Evolutionary conservation across 2,329 filamentous ascomycete species (phyloP).

Genomic region (Alternaria gansuensis): DNA sequence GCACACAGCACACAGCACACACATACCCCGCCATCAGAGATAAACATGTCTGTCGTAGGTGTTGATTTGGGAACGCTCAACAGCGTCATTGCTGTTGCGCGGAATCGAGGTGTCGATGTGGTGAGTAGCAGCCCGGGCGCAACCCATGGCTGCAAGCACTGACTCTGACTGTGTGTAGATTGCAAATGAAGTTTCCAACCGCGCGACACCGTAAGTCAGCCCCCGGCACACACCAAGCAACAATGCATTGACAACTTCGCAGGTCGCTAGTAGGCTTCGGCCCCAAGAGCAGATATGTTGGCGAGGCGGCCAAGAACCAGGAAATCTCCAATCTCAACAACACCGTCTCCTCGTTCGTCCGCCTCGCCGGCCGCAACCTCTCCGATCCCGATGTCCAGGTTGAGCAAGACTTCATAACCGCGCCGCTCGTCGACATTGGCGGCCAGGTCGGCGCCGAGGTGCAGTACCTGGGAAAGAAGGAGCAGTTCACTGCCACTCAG

Average conservation of each 20-base stretch:
- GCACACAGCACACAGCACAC: slow-evolving; percentile 37
- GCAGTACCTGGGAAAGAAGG: slow-evolving; percentile 90
- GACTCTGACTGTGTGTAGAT: slow-evolving; percentile 69
- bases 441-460: slow-evolving; percentile 96
- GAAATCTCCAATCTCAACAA: slow-evolving; percentile 99
- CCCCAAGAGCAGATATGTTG: slow-evolving; percentile 90
- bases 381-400: slow-evolving; percentile 91
- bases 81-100: slow-evolving; percentile 95
- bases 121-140: slow-evolving; percentile 67
- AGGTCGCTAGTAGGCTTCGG: slow-evolving; percentile 93
- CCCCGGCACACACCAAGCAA: slow-evolving; percentile 12
- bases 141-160: slow-evolving; percentile 32
- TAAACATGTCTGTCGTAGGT: slow-evolving; percentile 72
- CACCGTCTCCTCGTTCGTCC: slow-evolving; percentile 91
- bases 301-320: slow-evolving; percentile 96
- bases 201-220: slow-evolving; percentile 87
- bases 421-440: slow-evolving; percentile 85
- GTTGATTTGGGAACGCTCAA: slow-evolving; percentile 96
- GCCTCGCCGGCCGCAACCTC: slow-evolving; percentile 85
- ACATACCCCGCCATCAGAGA: slow-evolving; percentile 44
- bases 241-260: slow-evolving; percentile 21
- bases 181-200: slow-evolving; percentile 98
- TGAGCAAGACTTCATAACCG: slow-evolving; percentile 91
- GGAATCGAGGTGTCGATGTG: slow-evolving; percentile 98
- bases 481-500: slow-evolving; percentile 93